Evolutionary conservation across 2,329 filamentous ascomycete genomes (phyloP), one percentile per base, ranked within the genome.

Genomic region (Colletotrichum sp.): DNA sequence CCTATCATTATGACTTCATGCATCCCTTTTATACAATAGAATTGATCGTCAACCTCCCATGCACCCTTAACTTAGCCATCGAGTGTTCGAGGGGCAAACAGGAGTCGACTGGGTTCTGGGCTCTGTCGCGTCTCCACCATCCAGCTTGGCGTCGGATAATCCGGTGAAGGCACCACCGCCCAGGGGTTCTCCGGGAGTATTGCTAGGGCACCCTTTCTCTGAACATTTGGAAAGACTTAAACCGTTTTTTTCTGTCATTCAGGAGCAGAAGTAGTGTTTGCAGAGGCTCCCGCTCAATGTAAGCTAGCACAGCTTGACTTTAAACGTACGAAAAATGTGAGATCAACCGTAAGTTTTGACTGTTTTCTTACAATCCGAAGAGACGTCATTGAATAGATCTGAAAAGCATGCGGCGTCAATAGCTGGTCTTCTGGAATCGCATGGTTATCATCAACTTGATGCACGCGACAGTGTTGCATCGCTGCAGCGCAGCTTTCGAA

Each of bases 1-100:
- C 39, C 9, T 12, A 6, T 48, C 39, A n/a, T 3, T 48, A n/a
- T n/a, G 39, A 48, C 1, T 48, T 12, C 0, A n/a, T 48, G 0
- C 9, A 18, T 48, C 6, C 18, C 18, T n/a, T 21, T n/a, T 12
- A 21, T 2, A 21, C 10, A 43, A 48, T 6, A 21, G 6, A 12
- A 48, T 21, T 39, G 2, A 39, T 8, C 43, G n/a, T 21, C 10
- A 21, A 21, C 10, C n/a, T n/a, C 10, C 1, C 10, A 21, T 48
- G 34, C 34, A 5, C 34, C 4, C 34, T 39, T 39, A 16, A 21
- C n/a, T 13, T n/a, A 13, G n/a, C 1, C 43, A 48, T 48, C 10
- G n/a, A 21, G 43, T 48, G 43, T n/a, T 21, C 43, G n/a, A 48
- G 43, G 43, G n/a, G 43, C 43, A 48, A 13, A 21, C 39, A 43